Base-by-base conservation (phyloP, 768 basidiomycete genomes). In the Collybia mongolica region DNA sequence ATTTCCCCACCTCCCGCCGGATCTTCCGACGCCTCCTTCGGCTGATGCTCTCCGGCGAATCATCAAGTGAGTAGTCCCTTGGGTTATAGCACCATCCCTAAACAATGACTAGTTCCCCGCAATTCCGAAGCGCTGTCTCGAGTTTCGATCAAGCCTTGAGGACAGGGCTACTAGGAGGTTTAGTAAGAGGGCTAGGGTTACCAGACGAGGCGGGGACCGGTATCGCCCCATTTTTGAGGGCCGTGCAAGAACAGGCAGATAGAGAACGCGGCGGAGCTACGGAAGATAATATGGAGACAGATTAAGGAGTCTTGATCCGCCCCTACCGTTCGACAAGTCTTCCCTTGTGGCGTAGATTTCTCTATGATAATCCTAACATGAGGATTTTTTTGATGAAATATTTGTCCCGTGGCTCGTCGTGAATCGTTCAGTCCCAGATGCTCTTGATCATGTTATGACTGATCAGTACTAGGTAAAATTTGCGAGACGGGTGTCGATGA, bases 171-270 rank as follows among this genome's bases (percentile, higher is more conserved):
- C 71, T 94, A 2, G 85, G 84, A 5, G 81, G 77, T 1, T 73
- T 95, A 17, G 90, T 96, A 50, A 72, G 84, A 28, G 79, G 83
- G 20, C 72, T 97, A 6, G 93, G 93, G 2, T 70, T 97, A 32
- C 90, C 91, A 0, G 90, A 88, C 60, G 88, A 87, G 58, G 93
- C 93, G 6, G 93, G 92, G 0, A 77, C 76, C 4, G 83, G 91
- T 3, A 75, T 94, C 5, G 81, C 72, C 37, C 83, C 90, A 5
- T 96, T 96, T 66, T 71, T 97, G 65, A 76, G 83, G 35, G 92
- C 90, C 2, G 76, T 96, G 23, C 82, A 79, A 51, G 89, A 88
- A 54, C 85, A 94, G 63, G 88, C 84, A 11, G 72, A 80, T 49
- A 72, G 77, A 48, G 80, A 80, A 45, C 63, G 58, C 11, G 58